These are phyloP conservation scores for Schizophyllum commune DNA, from an alignment of 1,284 basidiomycete genomes.

Conservation along the genomic window DNA sequence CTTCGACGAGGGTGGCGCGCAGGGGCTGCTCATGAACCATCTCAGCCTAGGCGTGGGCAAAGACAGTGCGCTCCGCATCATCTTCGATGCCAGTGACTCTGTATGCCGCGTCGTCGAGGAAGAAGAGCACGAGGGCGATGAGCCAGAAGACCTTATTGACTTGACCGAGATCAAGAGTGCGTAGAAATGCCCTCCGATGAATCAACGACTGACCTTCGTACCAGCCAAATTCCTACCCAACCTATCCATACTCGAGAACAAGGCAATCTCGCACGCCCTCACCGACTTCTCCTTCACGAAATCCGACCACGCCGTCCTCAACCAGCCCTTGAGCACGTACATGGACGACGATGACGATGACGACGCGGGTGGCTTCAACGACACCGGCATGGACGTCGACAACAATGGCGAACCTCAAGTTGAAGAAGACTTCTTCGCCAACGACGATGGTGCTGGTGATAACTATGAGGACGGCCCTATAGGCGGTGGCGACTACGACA, in stretches of 20 bases:
- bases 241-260: slow-evolving; percentile 52
- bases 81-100: slow-evolving; percentile 95
- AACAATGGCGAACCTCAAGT: slow-evolving; percentile 37
- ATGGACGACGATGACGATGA: slow-evolving; percentile 38
- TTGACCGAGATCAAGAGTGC: slow-evolving; percentile 61
- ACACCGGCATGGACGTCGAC: slow-evolving; percentile 37
- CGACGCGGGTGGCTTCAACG: slow-evolving; percentile 39
- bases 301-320: slow-evolving; percentile 42
- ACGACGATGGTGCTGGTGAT: slow-evolving; percentile 55
- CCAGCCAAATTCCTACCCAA: slow-evolving; percentile 63
- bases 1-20: slow-evolving; percentile 97
- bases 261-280: slow-evolving; percentile 75
- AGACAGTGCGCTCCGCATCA: slow-evolving; percentile 81
- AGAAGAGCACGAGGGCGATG: slow-evolving; percentile 49
- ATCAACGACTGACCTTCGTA: slow-evolving; percentile 2
- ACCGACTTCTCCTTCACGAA: slow-evolving; percentile 74
- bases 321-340: slow-evolving; percentile 24
- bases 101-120: slow-evolving; percentile 75
- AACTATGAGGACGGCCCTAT: slow-evolving; percentile 41
- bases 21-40: slow-evolving; percentile 92
- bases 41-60: slow-evolving; percentile 67
- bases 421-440: slow-evolving; percentile 73
- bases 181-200: slow-evolving; percentile 2
- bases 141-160: slow-evolving; percentile 62
- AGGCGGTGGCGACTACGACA: slow-evolving; percentile 34